phyloP scores from a whole-genome alignment of 2,329 filamentous ascomycete genomes.

The Alternaria sp. region DNA sequence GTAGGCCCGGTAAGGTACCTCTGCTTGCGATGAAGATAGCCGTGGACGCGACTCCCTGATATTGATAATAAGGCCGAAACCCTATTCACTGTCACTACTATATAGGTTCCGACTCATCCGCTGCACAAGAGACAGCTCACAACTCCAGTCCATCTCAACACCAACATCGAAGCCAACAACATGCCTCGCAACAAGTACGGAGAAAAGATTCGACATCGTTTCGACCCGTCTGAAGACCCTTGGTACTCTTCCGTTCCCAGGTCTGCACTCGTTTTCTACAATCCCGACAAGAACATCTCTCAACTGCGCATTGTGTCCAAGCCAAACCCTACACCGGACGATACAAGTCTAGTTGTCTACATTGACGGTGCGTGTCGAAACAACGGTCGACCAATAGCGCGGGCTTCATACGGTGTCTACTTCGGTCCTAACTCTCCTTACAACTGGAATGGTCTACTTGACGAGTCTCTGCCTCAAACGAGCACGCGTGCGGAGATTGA shows the following conservation, averaged over 20 bases:
- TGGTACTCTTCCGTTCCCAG: background rate
- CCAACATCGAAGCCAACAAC: background rate
- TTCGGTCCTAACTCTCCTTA: background rate
- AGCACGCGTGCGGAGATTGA: conserved; percentile 11
- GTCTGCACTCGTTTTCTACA: conserved; percentile 9
- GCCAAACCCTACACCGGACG: background rate
- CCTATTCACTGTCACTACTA: fast-evolving
- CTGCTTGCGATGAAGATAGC: background rate
- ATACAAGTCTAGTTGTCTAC: conserved; percentile 17
- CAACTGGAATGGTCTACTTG: background rate
- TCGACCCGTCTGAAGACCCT: background rate
- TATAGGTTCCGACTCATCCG: background rate
- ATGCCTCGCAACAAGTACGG: background rate
- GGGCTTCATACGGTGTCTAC: background rate
- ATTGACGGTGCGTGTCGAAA: conserved; percentile 31
- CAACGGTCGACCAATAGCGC: conserved; percentile 15
- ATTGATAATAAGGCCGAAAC: conserved; percentile 1
- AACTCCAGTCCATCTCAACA: background rate
- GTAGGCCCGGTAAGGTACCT: background rate
- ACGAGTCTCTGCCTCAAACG: background rate
- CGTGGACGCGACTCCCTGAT: background rate
- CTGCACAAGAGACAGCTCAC: background rate
- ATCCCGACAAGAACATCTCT: conserved; percentile 5
- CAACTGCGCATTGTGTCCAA: conserved; percentile 2
- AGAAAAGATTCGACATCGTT: background rate